Evolutionary conservation across 257 asterid species (phyloP).

Genomic region (Fraxinus americana): DNA sequence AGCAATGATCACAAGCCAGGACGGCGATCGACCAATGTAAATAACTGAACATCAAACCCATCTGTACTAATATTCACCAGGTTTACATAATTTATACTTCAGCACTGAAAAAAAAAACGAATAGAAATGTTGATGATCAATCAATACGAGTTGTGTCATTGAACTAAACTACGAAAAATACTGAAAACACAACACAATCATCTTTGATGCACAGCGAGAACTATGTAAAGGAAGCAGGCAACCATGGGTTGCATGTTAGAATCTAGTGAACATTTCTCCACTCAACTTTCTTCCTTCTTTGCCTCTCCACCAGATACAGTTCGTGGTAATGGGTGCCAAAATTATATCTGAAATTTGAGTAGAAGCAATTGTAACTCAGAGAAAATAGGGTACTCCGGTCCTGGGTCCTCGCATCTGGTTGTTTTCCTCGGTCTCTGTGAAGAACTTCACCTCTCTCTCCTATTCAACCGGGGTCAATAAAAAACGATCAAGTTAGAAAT

Average conservation of each 20-base stretch:
- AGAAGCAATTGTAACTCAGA: constrained; percentile 36
- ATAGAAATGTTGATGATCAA: neutral
- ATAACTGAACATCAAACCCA: neutral
- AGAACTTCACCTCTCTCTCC: constrained; percentile 98
- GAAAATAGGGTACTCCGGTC: constrained; percentile 94
- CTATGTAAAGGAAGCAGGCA: constrained; percentile 38
- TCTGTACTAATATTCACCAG: neutral
- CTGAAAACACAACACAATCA: constrained; percentile 28
- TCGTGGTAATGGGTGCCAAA: constrained; percentile 14
- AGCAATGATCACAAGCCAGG: neutral
- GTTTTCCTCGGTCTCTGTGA: constrained; percentile 97
- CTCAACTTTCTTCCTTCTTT: constrained; percentile 21
- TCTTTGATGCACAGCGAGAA: constrained; percentile 47
- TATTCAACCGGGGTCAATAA: constrained; percentile 23
- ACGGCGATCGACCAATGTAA: neutral
- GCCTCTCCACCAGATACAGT: constrained; percentile 15
- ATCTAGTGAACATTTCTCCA: constrained; percentile 21
- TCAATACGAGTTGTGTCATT: neutral
- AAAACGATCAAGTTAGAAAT: neutral
- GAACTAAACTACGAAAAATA: constrained; percentile 29
- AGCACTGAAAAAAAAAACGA: neutral
- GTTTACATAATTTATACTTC: neutral
- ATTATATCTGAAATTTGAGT: constrained; percentile 14
- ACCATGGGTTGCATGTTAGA: constrained; percentile 19
- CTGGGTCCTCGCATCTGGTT: constrained; percentile 99